Evolutionary conservation across 2,329 filamentous ascomycete species (phyloP), one percentile per base, ranked within the genome.

Genomic region (Colletotrichum caudatum): DNA sequence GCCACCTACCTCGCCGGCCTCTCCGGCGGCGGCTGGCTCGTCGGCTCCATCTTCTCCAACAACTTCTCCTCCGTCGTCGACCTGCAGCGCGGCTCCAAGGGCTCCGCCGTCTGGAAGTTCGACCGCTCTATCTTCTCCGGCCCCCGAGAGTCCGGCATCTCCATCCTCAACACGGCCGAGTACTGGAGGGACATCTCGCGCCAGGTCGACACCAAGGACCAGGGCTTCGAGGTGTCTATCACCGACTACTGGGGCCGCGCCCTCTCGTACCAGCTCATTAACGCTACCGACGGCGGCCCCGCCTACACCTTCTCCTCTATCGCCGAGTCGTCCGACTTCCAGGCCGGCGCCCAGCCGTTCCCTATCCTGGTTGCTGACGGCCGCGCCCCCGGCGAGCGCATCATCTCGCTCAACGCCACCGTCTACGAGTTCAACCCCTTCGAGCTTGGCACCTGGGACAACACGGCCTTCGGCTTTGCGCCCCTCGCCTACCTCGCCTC

Each of bases 191-290:
- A 77, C 53, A 77, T 85, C 53, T 76, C 82, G 59, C 76, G 77
- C 41, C 76, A 80, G 35, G 80, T 84, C 12, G 71, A 74, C 1
- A 75, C 74, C 69, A 85, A 85, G 78, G 76, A 78, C n/a, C 77
- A 81, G 33, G 83, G 82, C 26, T 85, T 80, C 74, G 78, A 84
- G 60, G 89, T 88, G 4, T 92, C 93, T 11, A 86, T 97, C 69
- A 97, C 95, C 0, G 95, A 98, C 82, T 94, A 94, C 80, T 97
- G 94, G 92, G 93, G 93, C 37, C 92, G 94, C 69, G 93, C 93
- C 58, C 86, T 97, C n/a, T 91, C 91, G 1, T 97, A 92, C 81
- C 94, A 97, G 82, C 87, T 97, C 59, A 88, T 97, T 78, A 93
- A 95, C 78, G 92, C 89, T 7, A 87, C 86, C 1, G 82, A 93